Conservation (phyloP, 2,329 filamentous ascomycete species). For the Diaporthe sp. region DNA sequence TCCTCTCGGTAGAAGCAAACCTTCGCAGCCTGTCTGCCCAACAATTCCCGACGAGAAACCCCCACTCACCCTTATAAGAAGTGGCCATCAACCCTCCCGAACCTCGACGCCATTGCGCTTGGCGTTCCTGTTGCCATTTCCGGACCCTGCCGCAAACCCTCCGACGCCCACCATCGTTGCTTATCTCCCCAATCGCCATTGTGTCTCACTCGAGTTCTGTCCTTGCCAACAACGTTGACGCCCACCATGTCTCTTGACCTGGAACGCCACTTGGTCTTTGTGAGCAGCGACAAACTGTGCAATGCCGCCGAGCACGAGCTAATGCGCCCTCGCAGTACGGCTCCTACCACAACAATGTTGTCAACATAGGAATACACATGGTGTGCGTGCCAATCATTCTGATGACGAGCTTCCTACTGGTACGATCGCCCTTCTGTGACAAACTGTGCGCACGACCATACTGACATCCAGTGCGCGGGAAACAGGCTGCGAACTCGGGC, state of each 20-base stretch:
- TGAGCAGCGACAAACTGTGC: constrained; percentile 60
- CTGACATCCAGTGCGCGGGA: constrained; percentile 5
- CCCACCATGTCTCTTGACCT: constrained; percentile 77
- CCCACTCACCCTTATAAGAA: constrained; percentile 18
- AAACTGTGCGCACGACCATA: background rate
- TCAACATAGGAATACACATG: constrained; percentile 86
- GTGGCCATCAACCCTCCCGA: background rate
- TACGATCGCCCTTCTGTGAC: constrained; percentile 58
- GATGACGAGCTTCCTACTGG: constrained; percentile 78
- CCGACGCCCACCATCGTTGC: background rate
- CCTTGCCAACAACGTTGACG: background rate
- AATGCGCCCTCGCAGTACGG: constrained; percentile 74
- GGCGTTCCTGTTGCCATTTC: background rate
- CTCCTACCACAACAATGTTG: constrained; percentile 83
- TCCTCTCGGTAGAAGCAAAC: background rate
- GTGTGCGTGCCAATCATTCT: constrained; percentile 83
- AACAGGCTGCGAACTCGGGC: constrained; percentile 73
- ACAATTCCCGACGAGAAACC: background rate
- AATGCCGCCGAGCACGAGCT: background rate
- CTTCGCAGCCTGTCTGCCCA: background rate
- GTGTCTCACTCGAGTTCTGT: background rate
- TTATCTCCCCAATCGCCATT: background rate
- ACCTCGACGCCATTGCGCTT: background rate
- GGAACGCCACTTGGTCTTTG: constrained; percentile 86
- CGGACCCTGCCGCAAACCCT: constrained; percentile 19